Base-by-base conservation (phyloP, 2,329 filamentous ascomycete genomes). In the Colletotrichum sp. region DNA sequence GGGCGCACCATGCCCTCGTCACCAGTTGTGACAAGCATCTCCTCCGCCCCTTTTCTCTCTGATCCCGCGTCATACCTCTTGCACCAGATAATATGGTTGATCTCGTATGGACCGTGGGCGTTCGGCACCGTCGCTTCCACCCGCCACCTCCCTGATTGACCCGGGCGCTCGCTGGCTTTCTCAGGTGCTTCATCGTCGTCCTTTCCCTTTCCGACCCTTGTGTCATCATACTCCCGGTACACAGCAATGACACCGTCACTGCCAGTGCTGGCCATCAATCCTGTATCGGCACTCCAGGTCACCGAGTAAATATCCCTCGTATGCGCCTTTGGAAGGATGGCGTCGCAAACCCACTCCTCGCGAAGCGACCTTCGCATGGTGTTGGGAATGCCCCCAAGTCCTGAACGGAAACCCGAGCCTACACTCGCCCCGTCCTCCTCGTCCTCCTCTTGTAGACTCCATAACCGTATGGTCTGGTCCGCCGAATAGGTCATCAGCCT, bases 1-100 rank as follows among this genome's bases (percentile, higher is more conserved):
- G 96, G 92, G 81, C 94, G 93, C 32, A 98, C 94, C 68, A 94
- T 89, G 0, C 97, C 97, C 85, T 98, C 96, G 83, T 99, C 97
- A 1, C 96, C 97, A 1, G 96, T 98, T 18, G 94, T 97, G 25
- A 98, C 88, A 62, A 99, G 88, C 83, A 98, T 94, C 85, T 98
- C 96, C 80, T 98, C 95, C 28, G 87, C 83, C 5, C 89, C 88
- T 70, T 84, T 88, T 77, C 85, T 88, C 81, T 89, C 89, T 2
- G 85, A 85, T 1, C 87, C 93, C 66, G 89, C 88, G 82, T 98
- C 96, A 73, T 92, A 94, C 73, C 96, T 89, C 79, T 90, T 91
- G 78, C 95, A 96, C 97, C 97, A 99, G 3, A 91, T 92, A 65
- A 97, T 90, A 84, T 98, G 96, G 81, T 99, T 99, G 78, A 98